A percentile compares a stretch with the other conserved stretches of the same genome.
These are phyloP conservation scores for Pythium pyrilobum DNA, from an alignment of 352 stramenopile genomes.

Conservation along the genomic window DNA sequence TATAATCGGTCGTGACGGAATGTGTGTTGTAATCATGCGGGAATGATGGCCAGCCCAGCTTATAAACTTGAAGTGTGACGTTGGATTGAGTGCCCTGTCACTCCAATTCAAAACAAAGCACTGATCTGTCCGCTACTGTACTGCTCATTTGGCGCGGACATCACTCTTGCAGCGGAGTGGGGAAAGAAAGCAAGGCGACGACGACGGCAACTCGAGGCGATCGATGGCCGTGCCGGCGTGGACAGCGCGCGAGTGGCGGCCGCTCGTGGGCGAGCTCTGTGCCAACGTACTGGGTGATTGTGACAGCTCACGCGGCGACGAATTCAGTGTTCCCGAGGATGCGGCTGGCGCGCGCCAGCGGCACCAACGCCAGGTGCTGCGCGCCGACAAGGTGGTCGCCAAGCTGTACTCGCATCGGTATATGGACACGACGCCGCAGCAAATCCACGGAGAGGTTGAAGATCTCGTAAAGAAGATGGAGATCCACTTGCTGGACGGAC, in stretches of 20 bases:
- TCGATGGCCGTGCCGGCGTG: slow-evolving; percentile 36
- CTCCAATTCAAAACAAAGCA: background rate
- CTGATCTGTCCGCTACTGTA: slow-evolving; percentile 1
- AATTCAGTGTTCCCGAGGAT: background rate
- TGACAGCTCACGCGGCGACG: background rate
- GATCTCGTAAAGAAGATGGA: slow-evolving; percentile 45
- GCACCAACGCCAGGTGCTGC: slow-evolving; percentile 28
- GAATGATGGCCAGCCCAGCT: background rate
- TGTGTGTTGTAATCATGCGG: background rate
- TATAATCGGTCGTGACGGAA: too few species aligned
- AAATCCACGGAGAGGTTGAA: slow-evolving; percentile 36
- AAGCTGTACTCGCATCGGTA: slow-evolving; percentile 46
- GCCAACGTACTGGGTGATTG: slow-evolving; percentile 11
- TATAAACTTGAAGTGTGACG: too few species aligned
- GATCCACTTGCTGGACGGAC: slow-evolving; percentile 46
- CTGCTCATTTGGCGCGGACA: slow-evolving; percentile 3
- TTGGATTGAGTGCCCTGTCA: background rate
- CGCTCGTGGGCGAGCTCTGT: slow-evolving; percentile 45
- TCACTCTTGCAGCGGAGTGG: background rate
- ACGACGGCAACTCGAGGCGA: background rate
- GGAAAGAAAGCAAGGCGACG: background rate
- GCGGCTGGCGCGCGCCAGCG: background rate
- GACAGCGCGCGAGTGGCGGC: slow-evolving; percentile 53
- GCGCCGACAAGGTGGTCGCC: slow-evolving; percentile 41
- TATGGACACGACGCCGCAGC: slow-evolving; percentile 41